Base-by-base conservation (phyloP, 23 red algal genomes). In the Agarophyton chilense region DNA sequence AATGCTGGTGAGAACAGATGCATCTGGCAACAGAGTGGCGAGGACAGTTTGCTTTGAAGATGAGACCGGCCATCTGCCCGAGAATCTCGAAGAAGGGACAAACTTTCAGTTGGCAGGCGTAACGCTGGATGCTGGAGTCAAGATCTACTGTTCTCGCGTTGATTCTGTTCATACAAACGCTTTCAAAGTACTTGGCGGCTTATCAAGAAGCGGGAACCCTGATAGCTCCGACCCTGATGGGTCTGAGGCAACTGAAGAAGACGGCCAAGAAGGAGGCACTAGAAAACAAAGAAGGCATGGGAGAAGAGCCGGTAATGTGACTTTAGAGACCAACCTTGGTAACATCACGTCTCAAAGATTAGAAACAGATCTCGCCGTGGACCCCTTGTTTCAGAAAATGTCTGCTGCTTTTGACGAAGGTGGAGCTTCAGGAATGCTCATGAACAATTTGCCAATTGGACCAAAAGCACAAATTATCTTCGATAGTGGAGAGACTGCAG, bases 91-190 rank as follows among this genome's bases (percentile, higher is more conserved):
- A 26, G 44, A 21, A 7, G 91, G 87, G 32, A 95, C 92, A 17
- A 96, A 99, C 62, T 99, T 99, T 88, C 92, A 93, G 74, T 26
- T 95, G 51, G 97, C 93, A 2, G 97, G 97, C 60, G 88, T 86
- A 21, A 99, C 97, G 12, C 53, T 99, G 33, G 93, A 99, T 84
- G 97, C 97, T 11, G 94, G 97, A 42, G 94, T 92, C 34, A 87
- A 90, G 40, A 99, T 99, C 43, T 99, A 99, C 63, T 88, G 89
- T 45, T 94, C 91, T 78, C 80, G 97, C 1, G 97, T 99, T 3
- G 97, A 99, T 44, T 96, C 93, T 1, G 93, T 96, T 5, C 97
- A 99, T 62, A 83, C 84, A 10, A 99, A 94, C 70, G 93, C 92
- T 31, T 99, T 91, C 78, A 84, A 90, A 72, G 88, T 98, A 26